Evolutionary conservation across 1,139 yeast species (phyloP), one percentile per base, ranked within the genome.

Genomic region (Geotrichum bryndzae): DNA sequence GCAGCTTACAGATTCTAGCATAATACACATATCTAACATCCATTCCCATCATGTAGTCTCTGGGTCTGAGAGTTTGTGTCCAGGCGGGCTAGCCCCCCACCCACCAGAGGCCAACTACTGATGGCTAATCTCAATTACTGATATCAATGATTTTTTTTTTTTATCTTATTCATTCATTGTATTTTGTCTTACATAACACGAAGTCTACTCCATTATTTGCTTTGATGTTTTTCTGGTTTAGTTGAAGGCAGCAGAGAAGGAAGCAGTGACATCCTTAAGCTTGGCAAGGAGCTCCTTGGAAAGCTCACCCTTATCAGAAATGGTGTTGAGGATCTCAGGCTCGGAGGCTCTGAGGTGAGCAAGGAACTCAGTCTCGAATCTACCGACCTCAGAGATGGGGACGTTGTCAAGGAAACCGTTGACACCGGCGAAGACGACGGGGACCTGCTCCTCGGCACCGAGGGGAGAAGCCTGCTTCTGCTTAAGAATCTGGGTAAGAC

Each of bases 371-470:
- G 85, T 81, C 87, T 95, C 99, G 77, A 89, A 95, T 79, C 89
- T 90, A 79, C 83, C 90, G 75, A 95, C 86, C 80, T 90, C 89
- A 77, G 87, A 85, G 72, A 94, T 82, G 70, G 96, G 89, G 74
- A 95, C 77, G 72, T 81, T 77, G 80, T 95, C 99, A 77, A 95
- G 88, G 92, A 77, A 90, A 87, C 99, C 99, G 87, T 94, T 92
- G 76, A 95, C 99, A 71, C 74, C 99, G 72, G 99, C 99, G 85
- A 80, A 95, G 79, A 95, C 92, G 77, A 91, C 84, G 79, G 99
- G 99, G 69, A 95, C 99, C 85, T 91, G 97, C 83, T 92, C 97
- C 83, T 94, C 97, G 76, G 98, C 96, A 78, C 97, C 87, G 79
- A 92, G 82, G 79, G 99, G 99, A 75, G 88, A 77, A 85, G 87